Evolutionary conservation across 129 eudicot species (phyloP), one percentile per base, ranked within the genome.

Genomic region (Cynara cardunculus): DNA sequence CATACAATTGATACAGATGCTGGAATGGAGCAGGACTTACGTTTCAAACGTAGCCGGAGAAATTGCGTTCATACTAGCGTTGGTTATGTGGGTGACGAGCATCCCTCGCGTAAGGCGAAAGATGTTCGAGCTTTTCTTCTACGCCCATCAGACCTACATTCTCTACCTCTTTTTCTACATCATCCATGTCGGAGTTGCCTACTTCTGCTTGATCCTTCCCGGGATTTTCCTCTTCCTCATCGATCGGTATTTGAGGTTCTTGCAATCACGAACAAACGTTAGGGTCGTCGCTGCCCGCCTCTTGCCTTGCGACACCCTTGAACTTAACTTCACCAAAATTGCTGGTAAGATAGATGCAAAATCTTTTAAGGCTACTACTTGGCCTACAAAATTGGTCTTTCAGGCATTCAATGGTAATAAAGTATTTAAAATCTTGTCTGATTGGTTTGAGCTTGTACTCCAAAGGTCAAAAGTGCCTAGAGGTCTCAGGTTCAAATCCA

Each of bases 171-270:
- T 91, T 87, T 91, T 91, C 82, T 91, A 87, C 83, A 72, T 88
- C 69, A 32, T 91, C 26, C 97, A 89, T 76, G 91, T 89, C 13
- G 97, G 97, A 8, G 90, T 88, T 0, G 89, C 88, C 81, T 92
- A 79, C 77, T 71, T 84, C 69, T 84, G 92, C 82, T 80, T 82
- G 69, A 91, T 91, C 64, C 92, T 91, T 77, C 94, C 97, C 0
- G 97, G 97, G 19, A 76, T 91, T 32, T 87, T 85, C 85, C 97
- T 91, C 82, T 91, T 91, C 87, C 75, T 87, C 19, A 85, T 92
- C 35, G 97, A 92, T 71, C 84, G 97, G 16, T 90, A 88, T 81
- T 16, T 92, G 66, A 80, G 97, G 71, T 89, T 83, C 87, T 85
- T 92, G 49, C 97, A 92, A 77, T 92, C 97, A 7, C 70, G 90